phyloP scores from a whole-genome alignment of 495 filamentous ascomycete genomes.

The Penicillium argentinense region DNA sequence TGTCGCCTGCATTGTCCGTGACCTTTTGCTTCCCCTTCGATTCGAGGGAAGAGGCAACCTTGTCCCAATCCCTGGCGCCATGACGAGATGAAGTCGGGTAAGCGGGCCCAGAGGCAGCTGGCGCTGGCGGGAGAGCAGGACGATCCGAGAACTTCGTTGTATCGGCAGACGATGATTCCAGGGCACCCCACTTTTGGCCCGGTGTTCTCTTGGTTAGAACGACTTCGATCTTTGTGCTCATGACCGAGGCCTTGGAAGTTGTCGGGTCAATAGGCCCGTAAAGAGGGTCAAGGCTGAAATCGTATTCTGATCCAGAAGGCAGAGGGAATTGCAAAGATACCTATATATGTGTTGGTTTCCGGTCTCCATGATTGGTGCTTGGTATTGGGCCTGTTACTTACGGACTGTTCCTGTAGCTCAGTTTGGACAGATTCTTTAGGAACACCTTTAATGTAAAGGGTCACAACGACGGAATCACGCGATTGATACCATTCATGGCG shows the following conservation, averaged over 20 bases:
- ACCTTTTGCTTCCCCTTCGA: constrained; percentile 23
- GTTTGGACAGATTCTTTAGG: constrained; percentile 59
- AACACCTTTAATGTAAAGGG: constrained; percentile 70
- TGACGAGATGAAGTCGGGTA: constrained; percentile 88
- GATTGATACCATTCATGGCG: constrained; percentile 84
- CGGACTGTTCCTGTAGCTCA: constrained; percentile 57
- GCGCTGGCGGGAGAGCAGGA: constrained; percentile 20
- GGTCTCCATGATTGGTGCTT: too few relatives aligned
- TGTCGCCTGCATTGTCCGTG: constrained; percentile 27
- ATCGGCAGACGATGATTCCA: constrained; percentile 54
- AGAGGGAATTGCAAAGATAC: constrained; percentile 68
- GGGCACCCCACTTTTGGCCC: constrained; percentile 72
- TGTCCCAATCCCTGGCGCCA: constrained; percentile 93
- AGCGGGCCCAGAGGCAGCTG: constrained; percentile 45
- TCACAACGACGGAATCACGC: constrained; percentile 60
- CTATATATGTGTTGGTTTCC: constrained; percentile 36
- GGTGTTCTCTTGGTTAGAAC: constrained; percentile 64
- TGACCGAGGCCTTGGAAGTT: constrained; percentile 60
- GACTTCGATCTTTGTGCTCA: constrained; percentile 84
- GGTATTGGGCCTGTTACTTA: constrained; percentile 25
- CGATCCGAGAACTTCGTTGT: constrained; percentile 31
- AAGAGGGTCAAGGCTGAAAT: constrained; percentile 71
- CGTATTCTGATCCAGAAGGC: constrained; percentile 55
- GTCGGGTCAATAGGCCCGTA: constrained; percentile 62
- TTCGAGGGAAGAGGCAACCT: constrained; percentile 58